Evolutionary conservation across 1,284 basidiomycete genomes (phyloP).

Genomic region (Cryptococcus depauperatus): DNA sequence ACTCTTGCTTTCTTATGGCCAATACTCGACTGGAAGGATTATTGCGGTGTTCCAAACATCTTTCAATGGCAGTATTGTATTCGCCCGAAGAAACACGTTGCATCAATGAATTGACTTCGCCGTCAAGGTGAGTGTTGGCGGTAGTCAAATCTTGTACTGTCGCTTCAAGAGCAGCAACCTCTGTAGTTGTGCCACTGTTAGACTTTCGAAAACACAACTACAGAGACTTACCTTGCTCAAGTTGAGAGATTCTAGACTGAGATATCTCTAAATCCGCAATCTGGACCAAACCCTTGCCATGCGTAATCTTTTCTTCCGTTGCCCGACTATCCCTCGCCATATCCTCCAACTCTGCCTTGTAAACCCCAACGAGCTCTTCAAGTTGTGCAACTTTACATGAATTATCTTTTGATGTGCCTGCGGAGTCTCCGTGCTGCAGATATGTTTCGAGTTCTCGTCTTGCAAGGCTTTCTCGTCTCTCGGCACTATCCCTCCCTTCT

Average conservation of each 20-base stretch:
- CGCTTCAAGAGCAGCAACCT: constrained; percentile 23
- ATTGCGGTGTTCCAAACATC: constrained; percentile 46
- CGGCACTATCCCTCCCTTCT: constrained; percentile 34
- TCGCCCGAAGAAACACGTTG: constrained; percentile 48
- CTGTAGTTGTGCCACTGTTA: constrained; percentile 17
- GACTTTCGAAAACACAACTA: neutral
- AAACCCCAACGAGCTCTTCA: constrained; percentile 27
- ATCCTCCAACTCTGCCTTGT: constrained; percentile 28
- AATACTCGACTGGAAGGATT: constrained; percentile 49
- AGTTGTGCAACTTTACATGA: constrained; percentile 21
- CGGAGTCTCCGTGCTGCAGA: neutral
- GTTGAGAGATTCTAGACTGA: constrained; percentile 12
- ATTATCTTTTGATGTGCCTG: constrained; percentile 10
- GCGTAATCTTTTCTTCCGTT: constrained; percentile 25
- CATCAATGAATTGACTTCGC: constrained; percentile 47
- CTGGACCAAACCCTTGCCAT: constrained; percentile 36
- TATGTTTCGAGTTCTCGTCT: constrained; percentile 31
- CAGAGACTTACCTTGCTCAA: constrained; percentile 22
- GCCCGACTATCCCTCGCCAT: constrained; percentile 31
- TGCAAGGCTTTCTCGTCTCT: constrained; percentile 30
- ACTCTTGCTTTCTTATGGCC: constrained; percentile 46
- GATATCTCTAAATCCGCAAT: constrained; percentile 22
- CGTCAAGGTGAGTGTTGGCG: constrained; percentile 45
- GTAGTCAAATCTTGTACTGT: constrained; percentile 39
- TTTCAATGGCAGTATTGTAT: constrained; percentile 47